A percentile compares a stretch with the other conserved stretches of the same genome.
Conservation (phyloP, 2,329 filamentous ascomycete genomes). For the Cordyceps militaris region DNA sequence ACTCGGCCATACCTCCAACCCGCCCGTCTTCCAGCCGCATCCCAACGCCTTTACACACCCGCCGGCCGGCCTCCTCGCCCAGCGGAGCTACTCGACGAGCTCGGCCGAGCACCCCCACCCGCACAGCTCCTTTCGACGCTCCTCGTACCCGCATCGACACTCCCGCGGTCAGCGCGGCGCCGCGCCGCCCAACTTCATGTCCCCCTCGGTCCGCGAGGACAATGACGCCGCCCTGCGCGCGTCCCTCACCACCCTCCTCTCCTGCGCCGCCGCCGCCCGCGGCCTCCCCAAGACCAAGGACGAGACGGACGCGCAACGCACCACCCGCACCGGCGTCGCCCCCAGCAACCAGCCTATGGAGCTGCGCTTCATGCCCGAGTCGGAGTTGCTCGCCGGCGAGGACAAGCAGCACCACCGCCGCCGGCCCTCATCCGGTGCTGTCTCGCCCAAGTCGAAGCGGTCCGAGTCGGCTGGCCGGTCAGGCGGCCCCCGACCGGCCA, state of each 20-base stretch:
- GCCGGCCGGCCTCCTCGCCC: slow-evolving; percentile 43
- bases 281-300: slow-evolving; percentile 63
- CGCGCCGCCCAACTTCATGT: slow-evolving; percentile 56
- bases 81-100: slow-evolving; percentile 43
- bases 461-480: slow-evolving; percentile 33
- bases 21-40: slow-evolving; percentile 67
- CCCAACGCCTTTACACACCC: slow-evolving; percentile 91
- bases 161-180: slow-evolving; percentile 40
- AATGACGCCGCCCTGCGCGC: slow-evolving; percentile 90
- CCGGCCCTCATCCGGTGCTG: slow-evolving; percentile 21
- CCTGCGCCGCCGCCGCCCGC: slow-evolving; percentile 86
- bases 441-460: slow-evolving; percentile 44
- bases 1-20: slow-evolving; percentile 53
- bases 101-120: slow-evolving; percentile 43
- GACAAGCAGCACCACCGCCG: slow-evolving; percentile 18
- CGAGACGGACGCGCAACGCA: slow-evolving; percentile 31
- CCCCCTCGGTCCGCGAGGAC: slow-evolving; percentile 71
- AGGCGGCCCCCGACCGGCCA: slow-evolving; percentile 39
- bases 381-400: slow-evolving; percentile 45
- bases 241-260: slow-evolving; percentile 88
- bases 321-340: slow-evolving; percentile 32
- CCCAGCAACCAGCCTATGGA: slow-evolving; percentile 49
- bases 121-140: slow-evolving; percentile 43
- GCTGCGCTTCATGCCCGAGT: slow-evolving; percentile 53
- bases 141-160: slow-evolving; percentile 42